These are phyloP conservation scores for Wickerhamomyces chambardii DNA, from an alignment of 805 yeast species.

Conservation along the genomic window DNA sequence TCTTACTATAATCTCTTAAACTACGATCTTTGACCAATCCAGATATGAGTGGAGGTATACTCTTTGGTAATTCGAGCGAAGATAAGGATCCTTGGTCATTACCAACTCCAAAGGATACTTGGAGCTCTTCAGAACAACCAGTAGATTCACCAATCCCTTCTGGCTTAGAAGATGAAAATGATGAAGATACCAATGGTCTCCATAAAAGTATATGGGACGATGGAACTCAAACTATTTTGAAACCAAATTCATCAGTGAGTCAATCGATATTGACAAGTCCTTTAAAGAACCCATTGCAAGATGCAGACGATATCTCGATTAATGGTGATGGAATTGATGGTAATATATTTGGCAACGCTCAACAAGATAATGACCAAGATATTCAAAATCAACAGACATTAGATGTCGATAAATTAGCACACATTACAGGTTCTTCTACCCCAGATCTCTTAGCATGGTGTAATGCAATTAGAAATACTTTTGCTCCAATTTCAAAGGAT, in stretches of 20 bases:
- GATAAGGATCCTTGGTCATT: not conserved
- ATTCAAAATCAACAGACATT: too few relatives aligned
- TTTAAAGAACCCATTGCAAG: not conserved
- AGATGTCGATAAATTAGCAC: not conserved
- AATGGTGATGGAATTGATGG: not conserved
- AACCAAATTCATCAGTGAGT: not conserved
- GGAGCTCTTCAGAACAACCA: not conserved
- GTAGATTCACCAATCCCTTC: not conserved
- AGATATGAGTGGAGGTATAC: not conserved
- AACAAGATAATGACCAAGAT: too few relatives aligned
- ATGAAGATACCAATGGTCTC: not conserved
- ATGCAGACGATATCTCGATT: not conserved
- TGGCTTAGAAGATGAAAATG: not conserved
- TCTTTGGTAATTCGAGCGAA: not conserved
- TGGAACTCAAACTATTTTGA: not conserved
- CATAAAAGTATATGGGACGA: constrained; percentile 3
- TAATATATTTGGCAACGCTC: not conserved
- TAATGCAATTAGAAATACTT: constrained; percentile 14
- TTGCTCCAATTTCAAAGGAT: constrained; percentile 24
- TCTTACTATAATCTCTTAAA: too few relatives aligned
- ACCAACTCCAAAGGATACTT: not conserved
- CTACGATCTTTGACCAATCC: too few relatives aligned
- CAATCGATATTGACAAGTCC: not conserved
- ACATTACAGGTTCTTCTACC: not conserved
- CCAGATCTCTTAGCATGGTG: constrained; percentile 9